phyloP scores from a whole-genome alignment of 2,329 filamentous ascomycete genomes.

The Diplodia intermedia region DNA sequence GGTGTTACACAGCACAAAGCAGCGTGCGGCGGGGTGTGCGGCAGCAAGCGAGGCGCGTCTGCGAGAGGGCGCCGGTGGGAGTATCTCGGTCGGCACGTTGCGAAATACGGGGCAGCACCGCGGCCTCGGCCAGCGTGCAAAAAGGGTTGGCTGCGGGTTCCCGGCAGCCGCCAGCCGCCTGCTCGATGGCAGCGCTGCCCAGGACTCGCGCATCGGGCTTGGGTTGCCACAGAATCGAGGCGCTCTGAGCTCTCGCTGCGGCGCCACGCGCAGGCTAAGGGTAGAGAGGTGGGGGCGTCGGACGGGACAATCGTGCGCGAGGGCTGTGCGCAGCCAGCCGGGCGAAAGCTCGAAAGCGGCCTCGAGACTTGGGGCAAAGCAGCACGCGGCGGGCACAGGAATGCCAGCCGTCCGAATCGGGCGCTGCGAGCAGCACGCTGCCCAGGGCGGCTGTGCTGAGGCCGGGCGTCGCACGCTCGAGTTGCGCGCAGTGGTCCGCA shows the following conservation, averaged over 20 bases:
- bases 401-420: slow-evolving; percentile 22
- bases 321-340: slow-evolving; percentile 25
- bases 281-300: slow-evolving; percentile 21
- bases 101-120: slow-evolving; percentile 24
- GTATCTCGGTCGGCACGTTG: slow-evolving; percentile 19
- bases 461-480: slow-evolving; percentile 23
- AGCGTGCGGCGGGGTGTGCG: slow-evolving; percentile 14
- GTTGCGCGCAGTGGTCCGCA: slow-evolving; percentile 24
- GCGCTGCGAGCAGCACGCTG: slow-evolving; percentile 7
- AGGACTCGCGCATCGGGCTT: background rate
- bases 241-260: slow-evolving; percentile 4
- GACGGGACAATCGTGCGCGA: slow-evolving; percentile 27
- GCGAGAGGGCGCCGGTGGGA: slow-evolving; percentile 1
- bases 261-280: slow-evolving; percentile 29
- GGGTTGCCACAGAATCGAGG: background rate
- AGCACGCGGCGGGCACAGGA: slow-evolving; percentile 18
- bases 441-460: slow-evolving; percentile 7
- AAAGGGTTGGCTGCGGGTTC: background rate
- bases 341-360: slow-evolving; percentile 24
- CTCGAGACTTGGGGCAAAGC: slow-evolving; percentile 1
- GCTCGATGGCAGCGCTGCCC: background rate
- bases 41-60: slow-evolving; percentile 15
- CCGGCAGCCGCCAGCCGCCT: background rate
- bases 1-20: slow-evolving; percentile 8
- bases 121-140: slow-evolving; percentile 10